Base-by-base conservation (phyloP, 345 rosid species). In the Gossypium herbaceum region DNA sequence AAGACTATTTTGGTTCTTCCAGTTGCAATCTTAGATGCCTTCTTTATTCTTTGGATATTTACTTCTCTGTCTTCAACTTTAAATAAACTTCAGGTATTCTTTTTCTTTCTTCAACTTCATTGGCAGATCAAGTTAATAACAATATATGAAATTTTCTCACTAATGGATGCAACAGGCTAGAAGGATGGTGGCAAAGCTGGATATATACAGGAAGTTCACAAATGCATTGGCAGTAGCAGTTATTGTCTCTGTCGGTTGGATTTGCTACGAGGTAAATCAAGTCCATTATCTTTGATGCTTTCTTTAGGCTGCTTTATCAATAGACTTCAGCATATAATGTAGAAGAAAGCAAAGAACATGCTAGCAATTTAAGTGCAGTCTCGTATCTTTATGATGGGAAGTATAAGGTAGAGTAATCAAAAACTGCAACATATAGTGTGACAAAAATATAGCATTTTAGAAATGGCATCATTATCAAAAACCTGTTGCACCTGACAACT, bases 11-110 rank as follows among this genome's bases (percentile, higher is more conserved):
- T 93, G 73, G 88, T 85, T 78, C 97, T 95, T 70, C 98, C 98
- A 3, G 94, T 87, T 43, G 97, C 92, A 0, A 59, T 93, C 77
- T 81, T 95, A 86, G 99, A 95, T 88, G 94, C 99, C 68, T 95
- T 93, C 89, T 87, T 93, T 86, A 90, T 90, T 79, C 78, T 95
- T 63, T 95, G 99, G 97, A 91, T 93, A 82, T 95, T 95, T 71
- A 90, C 86, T 72, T 93, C 98, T 1, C 98, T 95, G 48, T 93
- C 97, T 48, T 81, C 94, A 57, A 95, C 99, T 41, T 76, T 95
- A 74, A 95, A 84, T 77, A 95, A 95, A 82, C 97, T 95, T 78
- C 98, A 95, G 94, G 97, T 91, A 85, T 79, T 22, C 66, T 64
- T 11, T 51, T 19, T 79, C 15, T 75, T 74, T 9, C 25, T 16